Conservation (phyloP, 805 yeast genomes). For the Wickerhamiella parazyma region DNA sequence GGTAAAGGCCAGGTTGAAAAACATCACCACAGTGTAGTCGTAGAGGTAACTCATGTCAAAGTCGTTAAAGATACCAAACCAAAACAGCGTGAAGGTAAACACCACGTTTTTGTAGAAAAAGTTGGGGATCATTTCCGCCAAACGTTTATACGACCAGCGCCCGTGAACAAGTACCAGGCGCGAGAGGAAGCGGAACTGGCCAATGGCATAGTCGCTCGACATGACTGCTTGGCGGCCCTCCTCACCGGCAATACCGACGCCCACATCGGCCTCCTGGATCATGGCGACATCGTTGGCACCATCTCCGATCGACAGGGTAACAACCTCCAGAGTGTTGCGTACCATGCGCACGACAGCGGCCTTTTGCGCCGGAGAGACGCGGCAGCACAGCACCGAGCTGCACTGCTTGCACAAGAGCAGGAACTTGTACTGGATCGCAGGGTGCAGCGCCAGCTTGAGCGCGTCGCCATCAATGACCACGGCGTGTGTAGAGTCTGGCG, state of each 20-base stretch:
- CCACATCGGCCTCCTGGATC: conserved; percentile 78
- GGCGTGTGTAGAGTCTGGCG: conserved; percentile 47
- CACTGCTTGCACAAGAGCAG: conserved; percentile 62
- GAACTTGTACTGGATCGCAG: conserved; percentile 39
- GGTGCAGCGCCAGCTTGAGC: conserved; percentile 36
- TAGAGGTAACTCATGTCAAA: conserved; percentile 67
- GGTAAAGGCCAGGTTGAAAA: conserved; percentile 69
- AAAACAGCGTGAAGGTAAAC: conserved; percentile 59
- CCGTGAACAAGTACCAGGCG: conserved; percentile 64
- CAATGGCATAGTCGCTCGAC: conserved; percentile 75
- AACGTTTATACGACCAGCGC: conserved; percentile 65
- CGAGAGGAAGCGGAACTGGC: conserved; percentile 58
- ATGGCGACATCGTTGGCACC: conserved; percentile 82
- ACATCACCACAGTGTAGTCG: conserved; percentile 65
- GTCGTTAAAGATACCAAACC: conserved; percentile 57
- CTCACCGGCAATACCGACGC: conserved; percentile 78
- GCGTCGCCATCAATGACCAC: conserved; percentile 67
- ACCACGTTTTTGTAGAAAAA: conserved; percentile 66
- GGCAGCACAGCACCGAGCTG: conserved; percentile 65
- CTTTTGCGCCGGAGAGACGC: conserved; percentile 75
- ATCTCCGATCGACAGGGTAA: conserved; percentile 73
- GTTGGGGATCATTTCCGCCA: conserved; percentile 67
- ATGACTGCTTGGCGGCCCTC: conserved; percentile 81
- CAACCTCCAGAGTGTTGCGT: conserved; percentile 48
- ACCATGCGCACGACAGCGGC: conserved; percentile 62